Evolutionary conservation across 2,329 filamentous ascomycete genomes (phyloP).

Genomic region (Fusarium piperis): DNA sequence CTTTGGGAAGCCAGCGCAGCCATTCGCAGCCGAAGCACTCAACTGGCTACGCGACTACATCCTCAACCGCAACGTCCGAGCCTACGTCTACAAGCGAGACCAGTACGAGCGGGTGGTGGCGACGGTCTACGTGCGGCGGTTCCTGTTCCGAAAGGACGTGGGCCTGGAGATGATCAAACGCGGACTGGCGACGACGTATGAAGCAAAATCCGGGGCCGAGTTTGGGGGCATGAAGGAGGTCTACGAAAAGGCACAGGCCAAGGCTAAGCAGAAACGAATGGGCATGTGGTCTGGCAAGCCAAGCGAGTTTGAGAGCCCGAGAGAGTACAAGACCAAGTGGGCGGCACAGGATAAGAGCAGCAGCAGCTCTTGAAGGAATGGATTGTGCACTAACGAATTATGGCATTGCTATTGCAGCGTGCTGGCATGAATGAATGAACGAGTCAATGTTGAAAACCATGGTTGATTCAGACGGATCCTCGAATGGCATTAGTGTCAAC

Average conservation of each 20-base stretch:
- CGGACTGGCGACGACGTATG: constrained; percentile 90
- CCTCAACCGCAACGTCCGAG: constrained; percentile 77
- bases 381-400: constrained; percentile 1
- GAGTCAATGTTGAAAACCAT: not conserved
- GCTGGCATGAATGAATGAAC: constrained; percentile 2
- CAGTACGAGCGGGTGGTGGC: constrained; percentile 94
- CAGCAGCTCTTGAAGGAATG: constrained; percentile 18
- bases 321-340: constrained; percentile 79
- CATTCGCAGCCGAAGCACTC: constrained; percentile 82
- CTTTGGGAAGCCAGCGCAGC: constrained; percentile 89
- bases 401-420: constrained; percentile 8
- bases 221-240: constrained; percentile 77
- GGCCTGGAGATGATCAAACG: constrained; percentile 88
- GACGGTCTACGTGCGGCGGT: constrained; percentile 79
- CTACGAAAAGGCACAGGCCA: constrained; percentile 73
- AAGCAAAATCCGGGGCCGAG: constrained; percentile 88
- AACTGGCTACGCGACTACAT: constrained; percentile 82
- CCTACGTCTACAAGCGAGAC: constrained; percentile 84
- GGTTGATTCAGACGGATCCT: not conserved
- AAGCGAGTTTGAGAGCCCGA: constrained; percentile 79
- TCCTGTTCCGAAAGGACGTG: constrained; percentile 79
- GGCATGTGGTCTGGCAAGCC: constrained; percentile 80
- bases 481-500: not conserved
- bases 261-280: constrained; percentile 70
- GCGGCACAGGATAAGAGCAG: constrained; percentile 36